These are phyloP conservation scores for Suillus subaureus DNA, from an alignment of 768 basidiomycete genomes.

Conservation along the genomic window DNA sequence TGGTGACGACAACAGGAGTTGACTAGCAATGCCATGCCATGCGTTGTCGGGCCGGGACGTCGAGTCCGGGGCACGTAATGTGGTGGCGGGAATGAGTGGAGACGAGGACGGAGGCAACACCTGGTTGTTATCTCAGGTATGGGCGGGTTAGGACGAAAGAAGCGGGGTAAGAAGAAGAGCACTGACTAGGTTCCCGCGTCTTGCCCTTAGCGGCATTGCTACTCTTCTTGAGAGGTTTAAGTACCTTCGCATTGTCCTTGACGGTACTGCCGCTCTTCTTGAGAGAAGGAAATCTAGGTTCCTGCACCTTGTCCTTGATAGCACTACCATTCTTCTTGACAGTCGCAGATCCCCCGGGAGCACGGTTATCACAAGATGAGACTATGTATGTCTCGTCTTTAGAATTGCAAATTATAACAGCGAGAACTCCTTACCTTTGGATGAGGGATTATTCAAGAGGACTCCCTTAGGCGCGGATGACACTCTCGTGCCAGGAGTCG, in stretches of 20 bases:
- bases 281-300: background rate
- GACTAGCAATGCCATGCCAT: background rate
- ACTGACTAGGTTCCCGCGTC: background rate
- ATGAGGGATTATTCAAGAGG: background rate
- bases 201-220: background rate
- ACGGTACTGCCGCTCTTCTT: background rate
- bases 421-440: background rate
- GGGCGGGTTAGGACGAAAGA: background rate
- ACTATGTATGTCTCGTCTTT: background rate
- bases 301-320: background rate
- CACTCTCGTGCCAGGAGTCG: background rate
- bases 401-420: background rate
- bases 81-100: background rate
- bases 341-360: background rate
- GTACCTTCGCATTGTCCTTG: background rate
- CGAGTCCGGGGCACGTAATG: background rate
- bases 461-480: background rate
- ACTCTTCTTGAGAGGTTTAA: background rate
- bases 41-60: background rate
- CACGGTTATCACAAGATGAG: background rate
- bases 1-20: background rate
- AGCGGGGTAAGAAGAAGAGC: background rate
- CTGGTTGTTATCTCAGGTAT: slow-evolving; percentile 1
- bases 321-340: background rate
- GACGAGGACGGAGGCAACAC: background rate